These are phyloP conservation scores for Dittrichia graveolens DNA, from an alignment of 129 eudicot genomes.

Conservation along the genomic window DNA sequence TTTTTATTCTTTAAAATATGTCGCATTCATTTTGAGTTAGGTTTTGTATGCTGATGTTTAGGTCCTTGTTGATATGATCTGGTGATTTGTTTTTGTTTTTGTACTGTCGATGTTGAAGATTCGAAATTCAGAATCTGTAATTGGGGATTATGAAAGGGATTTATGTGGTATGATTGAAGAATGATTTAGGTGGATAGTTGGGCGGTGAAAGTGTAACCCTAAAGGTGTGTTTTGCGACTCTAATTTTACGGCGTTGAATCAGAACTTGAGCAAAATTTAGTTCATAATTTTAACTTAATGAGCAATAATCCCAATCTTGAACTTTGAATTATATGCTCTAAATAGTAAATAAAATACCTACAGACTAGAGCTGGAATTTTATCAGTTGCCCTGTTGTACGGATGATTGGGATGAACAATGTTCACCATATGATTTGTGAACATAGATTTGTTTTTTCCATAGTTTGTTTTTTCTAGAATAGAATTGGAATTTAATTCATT, in stretches of 20 bases:
- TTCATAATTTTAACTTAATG: background rate
- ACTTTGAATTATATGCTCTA: constrained; percentile 6
- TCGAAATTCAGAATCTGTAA: background rate
- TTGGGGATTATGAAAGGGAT: constrained; percentile 9
- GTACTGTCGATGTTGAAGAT: background rate
- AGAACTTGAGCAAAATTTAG: constrained; percentile 2
- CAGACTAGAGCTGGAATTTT: constrained; percentile 4
- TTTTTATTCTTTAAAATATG: constrained; percentile 4
- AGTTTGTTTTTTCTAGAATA: background rate
- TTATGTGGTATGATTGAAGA: constrained; percentile 13
- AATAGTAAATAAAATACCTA: background rate
- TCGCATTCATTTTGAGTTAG: constrained; percentile 22
- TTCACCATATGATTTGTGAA: background rate
- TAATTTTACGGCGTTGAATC: background rate
- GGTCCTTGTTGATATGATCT: background rate
- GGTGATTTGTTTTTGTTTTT: background rate
- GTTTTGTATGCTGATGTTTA: constrained; percentile 17
- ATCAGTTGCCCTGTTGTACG: background rate
- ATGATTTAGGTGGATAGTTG: constrained; percentile 19
- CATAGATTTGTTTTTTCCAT: constrained; percentile 17
- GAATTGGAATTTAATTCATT: background rate
- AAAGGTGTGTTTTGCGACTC: background rate
- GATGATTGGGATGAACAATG: background rate
- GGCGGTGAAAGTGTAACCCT: constrained; percentile 23
- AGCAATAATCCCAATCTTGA: background rate